A percentile compares a stretch with the other conserved stretches of the same genome.
These are phyloP conservation scores for Fusarium lateritium DNA, from an alignment of 2,329 filamentous ascomycete species.

Conservation along the genomic window DNA sequence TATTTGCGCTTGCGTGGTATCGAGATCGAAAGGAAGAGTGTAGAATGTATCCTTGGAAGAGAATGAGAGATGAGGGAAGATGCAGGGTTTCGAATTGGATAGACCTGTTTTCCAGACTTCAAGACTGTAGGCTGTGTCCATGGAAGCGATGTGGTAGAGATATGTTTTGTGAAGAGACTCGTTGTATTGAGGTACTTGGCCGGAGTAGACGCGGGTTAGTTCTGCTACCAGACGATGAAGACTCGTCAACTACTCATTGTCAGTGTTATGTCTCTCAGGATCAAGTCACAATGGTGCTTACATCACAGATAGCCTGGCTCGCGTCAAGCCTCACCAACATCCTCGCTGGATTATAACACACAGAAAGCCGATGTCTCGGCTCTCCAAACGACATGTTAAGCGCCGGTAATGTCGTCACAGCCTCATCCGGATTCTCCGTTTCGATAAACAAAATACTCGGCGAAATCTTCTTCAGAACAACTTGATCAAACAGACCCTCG, in stretches of 20 bases:
- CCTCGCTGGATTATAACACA: slow-evolving; percentile 61
- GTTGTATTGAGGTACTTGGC: slow-evolving; percentile 50
- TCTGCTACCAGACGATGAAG: slow-evolving; percentile 64
- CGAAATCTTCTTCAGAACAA: slow-evolving; percentile 63
- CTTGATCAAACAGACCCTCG: slow-evolving; percentile 65
- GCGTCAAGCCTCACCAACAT: slow-evolving; percentile 66
- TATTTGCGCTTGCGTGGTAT: slow-evolving; percentile 58
- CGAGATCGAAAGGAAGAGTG: slow-evolving; percentile 58
- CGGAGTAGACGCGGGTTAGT: slow-evolving; percentile 61
- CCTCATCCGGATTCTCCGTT: slow-evolving; percentile 56
- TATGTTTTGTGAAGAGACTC: slow-evolving; percentile 46
- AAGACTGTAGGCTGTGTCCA: slow-evolving; percentile 54
- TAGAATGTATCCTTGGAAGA: slow-evolving; percentile 49
- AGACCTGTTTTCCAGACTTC: slow-evolving; percentile 64
- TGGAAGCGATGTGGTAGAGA: slow-evolving; percentile 47
- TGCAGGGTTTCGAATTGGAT: slow-evolving; percentile 57
- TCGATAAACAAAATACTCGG: slow-evolving; percentile 70
- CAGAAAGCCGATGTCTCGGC: slow-evolving; percentile 65
- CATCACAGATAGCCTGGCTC: slow-evolving; percentile 67
- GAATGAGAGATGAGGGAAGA: slow-evolving; percentile 60
- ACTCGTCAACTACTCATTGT: slow-evolving; percentile 52
- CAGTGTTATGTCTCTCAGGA: neutral
- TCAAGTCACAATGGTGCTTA: slow-evolving; percentile 21
- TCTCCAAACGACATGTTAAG: slow-evolving; percentile 56
- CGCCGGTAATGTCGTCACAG: slow-evolving; percentile 58